A percentile compares a stretch with the other conserved stretches of the same genome.
These are phyloP conservation scores for Solanum bulbocastanum DNA, from an alignment of 257 asterid species.

Conservation along the genomic window DNA sequence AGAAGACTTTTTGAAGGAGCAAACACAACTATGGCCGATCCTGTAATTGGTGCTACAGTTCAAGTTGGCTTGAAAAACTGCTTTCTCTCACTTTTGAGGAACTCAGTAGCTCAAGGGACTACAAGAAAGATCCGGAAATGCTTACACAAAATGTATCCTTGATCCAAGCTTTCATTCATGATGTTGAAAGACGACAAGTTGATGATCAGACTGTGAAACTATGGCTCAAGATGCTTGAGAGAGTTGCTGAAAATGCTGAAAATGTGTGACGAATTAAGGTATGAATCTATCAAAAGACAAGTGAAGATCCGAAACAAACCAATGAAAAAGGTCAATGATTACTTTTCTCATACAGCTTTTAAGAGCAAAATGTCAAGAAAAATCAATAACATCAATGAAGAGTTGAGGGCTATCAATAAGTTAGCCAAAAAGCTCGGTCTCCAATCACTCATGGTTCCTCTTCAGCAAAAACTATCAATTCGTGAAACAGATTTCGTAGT, in stretches of 20 bases:
- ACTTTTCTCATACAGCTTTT: background rate
- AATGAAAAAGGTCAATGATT: background rate
- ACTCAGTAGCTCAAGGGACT: background rate
- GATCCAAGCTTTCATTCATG: background rate
- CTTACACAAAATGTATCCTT: background rate
- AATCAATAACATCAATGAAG: background rate
- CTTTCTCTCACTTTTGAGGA: background rate
- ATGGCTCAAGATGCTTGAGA: background rate
- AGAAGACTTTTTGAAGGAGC: background rate
- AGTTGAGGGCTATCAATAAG: background rate
- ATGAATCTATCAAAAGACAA: background rate
- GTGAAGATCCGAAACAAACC: background rate
- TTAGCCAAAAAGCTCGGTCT: background rate
- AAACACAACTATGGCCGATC: background rate
- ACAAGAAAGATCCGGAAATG: background rate
- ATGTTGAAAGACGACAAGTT: background rate
- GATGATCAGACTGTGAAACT: background rate
- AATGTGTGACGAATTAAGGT: slow-evolving; percentile 5
- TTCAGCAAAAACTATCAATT: background rate
- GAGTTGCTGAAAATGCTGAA: background rate
- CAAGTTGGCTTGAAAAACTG: background rate
- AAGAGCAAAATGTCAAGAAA: background rate
- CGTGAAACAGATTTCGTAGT: background rate
- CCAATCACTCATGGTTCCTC: background rate
- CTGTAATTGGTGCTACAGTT: background rate